Evolutionary conservation across 225 moss, liverwort and hornwort genomes (phyloP).

Genomic region (Neckera pumila): DNA sequence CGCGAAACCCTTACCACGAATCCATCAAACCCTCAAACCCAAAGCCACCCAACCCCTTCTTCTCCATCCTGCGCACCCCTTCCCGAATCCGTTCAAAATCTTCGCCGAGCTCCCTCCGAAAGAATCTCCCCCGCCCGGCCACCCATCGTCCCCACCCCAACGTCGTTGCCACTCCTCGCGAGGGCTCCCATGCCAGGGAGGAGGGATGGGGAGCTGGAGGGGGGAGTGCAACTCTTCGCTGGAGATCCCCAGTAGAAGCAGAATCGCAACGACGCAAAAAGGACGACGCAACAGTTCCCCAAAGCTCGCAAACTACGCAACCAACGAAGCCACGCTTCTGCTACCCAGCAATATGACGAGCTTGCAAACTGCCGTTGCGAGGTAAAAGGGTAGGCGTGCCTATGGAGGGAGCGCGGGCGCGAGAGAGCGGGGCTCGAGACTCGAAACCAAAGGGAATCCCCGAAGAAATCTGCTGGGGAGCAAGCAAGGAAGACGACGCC

Average conservation of each 20-base stretch:
- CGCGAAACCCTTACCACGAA: neutral
- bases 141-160: neutral
- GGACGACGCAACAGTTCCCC: neutral
- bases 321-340: neutral
- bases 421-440: neutral
- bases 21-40: neutral
- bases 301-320: neutral
- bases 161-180: neutral
- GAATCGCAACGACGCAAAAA: neutral
- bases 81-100: neutral
- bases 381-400: neutral
- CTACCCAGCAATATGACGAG: neutral
- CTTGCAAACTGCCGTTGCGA: neutral
- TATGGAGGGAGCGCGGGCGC: neutral
- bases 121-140: neutral
- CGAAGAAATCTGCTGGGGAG: neutral
- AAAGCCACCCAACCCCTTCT: neutral
- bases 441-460: neutral
- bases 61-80: neutral
- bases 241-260: neutral
- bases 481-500: neutral
- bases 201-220: neutral
- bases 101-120: neutral
- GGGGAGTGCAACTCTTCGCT: neutral
- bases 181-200: neutral